phyloP scores from a whole-genome alignment of 345 rosid species.

The Noccaea caerulescens region DNA sequence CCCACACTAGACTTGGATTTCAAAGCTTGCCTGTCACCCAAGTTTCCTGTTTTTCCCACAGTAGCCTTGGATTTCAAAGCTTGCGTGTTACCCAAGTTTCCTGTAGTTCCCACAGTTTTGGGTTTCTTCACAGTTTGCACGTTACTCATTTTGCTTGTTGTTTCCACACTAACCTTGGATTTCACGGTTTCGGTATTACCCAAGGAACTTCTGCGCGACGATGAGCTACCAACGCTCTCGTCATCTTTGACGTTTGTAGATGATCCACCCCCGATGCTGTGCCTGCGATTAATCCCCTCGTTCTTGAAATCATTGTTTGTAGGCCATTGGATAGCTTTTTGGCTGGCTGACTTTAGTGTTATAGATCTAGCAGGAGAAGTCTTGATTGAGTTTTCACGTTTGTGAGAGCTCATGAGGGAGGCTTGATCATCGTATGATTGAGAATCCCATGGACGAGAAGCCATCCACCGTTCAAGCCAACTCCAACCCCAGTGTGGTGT shows the following conservation, averaged over 20 bases:
- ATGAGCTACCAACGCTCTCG: slow-evolving; percentile 41
- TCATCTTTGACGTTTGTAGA: slow-evolving; percentile 31
- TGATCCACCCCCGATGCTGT: slow-evolving; percentile 37
- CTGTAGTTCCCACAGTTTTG: slow-evolving; percentile 1
- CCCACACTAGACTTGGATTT: slow-evolving; percentile 15
- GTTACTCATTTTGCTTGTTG: slow-evolving; percentile 3
- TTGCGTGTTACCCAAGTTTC: neutral
- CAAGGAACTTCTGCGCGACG: slow-evolving; percentile 28
- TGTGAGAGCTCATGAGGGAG: slow-evolving; percentile 5
- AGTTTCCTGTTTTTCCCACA: slow-evolving; percentile 11
- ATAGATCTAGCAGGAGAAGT: slow-evolving; percentile 37
- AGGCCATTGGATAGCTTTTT: slow-evolving; percentile 26
- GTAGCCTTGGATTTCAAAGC: slow-evolving; percentile 1
- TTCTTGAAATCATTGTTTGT: slow-evolving; percentile 18
- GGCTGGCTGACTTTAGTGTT: slow-evolving; percentile 32
- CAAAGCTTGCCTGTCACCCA: slow-evolving; percentile 15
- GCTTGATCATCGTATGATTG: slow-evolving; percentile 32
- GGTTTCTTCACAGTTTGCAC: slow-evolving; percentile 8
- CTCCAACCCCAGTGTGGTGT: slow-evolving; percentile 48
- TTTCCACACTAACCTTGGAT: slow-evolving; percentile 15
- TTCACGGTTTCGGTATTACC: slow-evolving; percentile 28
- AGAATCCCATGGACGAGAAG: slow-evolving; percentile 48
- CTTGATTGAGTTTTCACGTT: slow-evolving; percentile 33
- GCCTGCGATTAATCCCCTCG: slow-evolving; percentile 25
- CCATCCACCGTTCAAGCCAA: slow-evolving; percentile 49